Base-by-base conservation (phyloP, 495 filamentous ascomycete genomes). In the Lasiosphaeris hirsuta region DNA sequence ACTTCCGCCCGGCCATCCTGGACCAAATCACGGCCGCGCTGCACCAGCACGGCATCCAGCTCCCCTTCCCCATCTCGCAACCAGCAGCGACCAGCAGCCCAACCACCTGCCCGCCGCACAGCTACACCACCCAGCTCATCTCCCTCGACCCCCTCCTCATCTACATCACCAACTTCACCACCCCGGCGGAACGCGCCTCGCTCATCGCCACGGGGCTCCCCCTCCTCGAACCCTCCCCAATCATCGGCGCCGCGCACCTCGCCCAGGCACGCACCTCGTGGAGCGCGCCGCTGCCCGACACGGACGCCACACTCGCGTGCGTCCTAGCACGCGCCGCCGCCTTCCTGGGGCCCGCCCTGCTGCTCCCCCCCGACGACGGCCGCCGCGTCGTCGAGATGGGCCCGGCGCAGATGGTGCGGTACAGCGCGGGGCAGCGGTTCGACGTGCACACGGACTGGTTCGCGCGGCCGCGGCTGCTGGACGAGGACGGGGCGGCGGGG, bases 371-470 rank as follows among this genome's bases (percentile, higher is more conserved):
- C 7, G 59, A n/a, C n/a, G n/a, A n/a, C n/a, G n/a, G n/a, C n/a
- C n/a, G 64, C n/a, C 65, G 68, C 39, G 69, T 75, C 51, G 67
- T 75, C 51, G 67, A 72, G 14, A 73, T 76, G 51, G 74, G 74
- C 1, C 63, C 63, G 6, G 67, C 74, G 41, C 75, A 78, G 56
- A 59, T 78, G 18, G 75, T 78, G 19, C 72, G 67, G 10, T 78
- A 78, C 62, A 68, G 70, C 10, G 61, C 61, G 4, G 71, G 70
- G 10, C 69, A 77, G 44, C 71, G 68, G 23, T 77, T 76, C 63
- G 72, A 77, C 45, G 49, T 65, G n/a, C 76, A 76, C 52, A 63
- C 66, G 39, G 75, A 78, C 57, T 77, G 76, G 76, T 77, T 72
- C 50, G 44, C 60, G 43, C 56, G 49, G 13, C 74, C 72, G 10